phyloP scores from a whole-genome alignment of 169 alveolate species.

The Besnoitia besnoiti region DNA sequence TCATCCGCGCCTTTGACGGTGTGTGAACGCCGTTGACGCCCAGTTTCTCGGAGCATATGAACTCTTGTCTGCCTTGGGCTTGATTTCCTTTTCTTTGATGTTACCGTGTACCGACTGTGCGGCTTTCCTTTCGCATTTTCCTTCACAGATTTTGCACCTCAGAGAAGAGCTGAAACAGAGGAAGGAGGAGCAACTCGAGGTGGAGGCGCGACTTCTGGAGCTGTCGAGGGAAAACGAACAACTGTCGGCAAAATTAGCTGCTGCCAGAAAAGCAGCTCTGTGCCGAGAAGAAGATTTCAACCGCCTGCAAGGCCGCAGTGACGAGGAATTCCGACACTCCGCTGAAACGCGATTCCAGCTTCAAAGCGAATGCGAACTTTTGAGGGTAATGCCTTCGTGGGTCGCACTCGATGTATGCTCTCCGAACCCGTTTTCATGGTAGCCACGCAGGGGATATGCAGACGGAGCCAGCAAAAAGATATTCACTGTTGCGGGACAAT shows the following conservation, averaged over 20 bases:
- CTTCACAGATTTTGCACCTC: not conserved
- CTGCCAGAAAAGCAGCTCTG: not conserved
- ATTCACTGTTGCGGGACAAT: not conserved
- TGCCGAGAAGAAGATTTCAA: not conserved
- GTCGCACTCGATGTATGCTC: not conserved
- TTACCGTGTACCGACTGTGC: too few relatives aligned
- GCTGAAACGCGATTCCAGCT: not conserved
- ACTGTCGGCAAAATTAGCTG: not conserved
- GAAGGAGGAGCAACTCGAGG: not conserved
- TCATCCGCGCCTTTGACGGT: too few relatives aligned
- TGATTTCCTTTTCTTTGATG: too few relatives aligned
- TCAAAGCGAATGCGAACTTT: not conserved
- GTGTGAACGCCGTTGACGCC: too few relatives aligned
- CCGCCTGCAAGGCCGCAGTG: not conserved
- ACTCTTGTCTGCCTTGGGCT: too few relatives aligned
- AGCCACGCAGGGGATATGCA: not conserved
- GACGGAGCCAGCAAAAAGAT: not conserved
- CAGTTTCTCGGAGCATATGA: too few relatives aligned
- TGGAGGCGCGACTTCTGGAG: not conserved
- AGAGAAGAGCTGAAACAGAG: not conserved
- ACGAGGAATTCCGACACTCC: slow-evolving; percentile 7
- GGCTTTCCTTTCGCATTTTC: not conserved
- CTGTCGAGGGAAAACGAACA: not conserved
- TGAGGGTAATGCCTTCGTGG: not conserved
- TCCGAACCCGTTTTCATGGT: not conserved